Base-by-base conservation (phyloP, 768 basidiomycete genomes). In the Tubosaeta sp. region DNA sequence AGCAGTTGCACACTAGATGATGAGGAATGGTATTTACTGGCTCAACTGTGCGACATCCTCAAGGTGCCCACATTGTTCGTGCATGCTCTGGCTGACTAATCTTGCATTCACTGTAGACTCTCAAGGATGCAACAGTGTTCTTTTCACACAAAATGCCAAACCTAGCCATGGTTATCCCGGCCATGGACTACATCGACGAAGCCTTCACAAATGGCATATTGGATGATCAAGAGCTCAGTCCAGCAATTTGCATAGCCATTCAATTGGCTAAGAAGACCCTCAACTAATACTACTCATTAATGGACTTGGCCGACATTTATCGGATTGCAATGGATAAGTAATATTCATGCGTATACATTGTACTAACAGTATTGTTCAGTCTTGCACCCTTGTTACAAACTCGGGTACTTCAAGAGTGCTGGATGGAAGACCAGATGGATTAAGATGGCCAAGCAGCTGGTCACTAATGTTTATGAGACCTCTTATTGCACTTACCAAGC, bases 11-110 rank as follows among this genome's bases (percentile, higher is more conserved):
- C 67, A 46, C 54, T 73, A 32, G 42, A 29, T 1, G 19, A 52
- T 7, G 46, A 43, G 1, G 69, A 77, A 46, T 77, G 75, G 75
- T 35, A 17, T 3, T 53, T 75, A 11, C 56, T 65, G 1, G 41
- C 50, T 12, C 59, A 77, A 53, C 55, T 78, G 7, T n/a, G 48
- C 0, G 59, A 65, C 17, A n/a, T 37, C 37, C 37, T 37, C 37
- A 37, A 37, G 37, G n/a, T 37, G n/a, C 1, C 2, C 37, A 37
- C 16, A 16, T 10, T n/a, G 34, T 14, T 17, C 8, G 17, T n/a
- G 17, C 37, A n/a, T 8, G n/a, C 16, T 17, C 9, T 8, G 6
- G 8, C n/a, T 17, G 14, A 37, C 37, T 17, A 17, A 17, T 17
- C 13, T 17, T 16, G 10, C n/a, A 17, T 10, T 34, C 27, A 29